Evolutionary conservation across 179 eudicot species (phyloP), one percentile per base, ranked within the genome.

Genomic region (Camellia oleifera): DNA sequence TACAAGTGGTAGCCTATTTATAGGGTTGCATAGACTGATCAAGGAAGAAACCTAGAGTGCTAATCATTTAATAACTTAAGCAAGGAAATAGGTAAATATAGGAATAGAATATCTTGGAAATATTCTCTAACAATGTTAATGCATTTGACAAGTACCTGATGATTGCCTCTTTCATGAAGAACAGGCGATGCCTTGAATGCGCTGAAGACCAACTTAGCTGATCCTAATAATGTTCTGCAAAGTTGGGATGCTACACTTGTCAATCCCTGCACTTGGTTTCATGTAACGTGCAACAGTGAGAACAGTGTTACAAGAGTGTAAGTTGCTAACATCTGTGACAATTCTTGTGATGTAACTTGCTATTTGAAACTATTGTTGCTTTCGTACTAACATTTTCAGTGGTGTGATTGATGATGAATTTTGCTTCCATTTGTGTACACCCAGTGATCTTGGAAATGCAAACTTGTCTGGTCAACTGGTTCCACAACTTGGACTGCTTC

Each of bases 161-260:
- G 74, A 8, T 61, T 14, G 42, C 48, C 44, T 52, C 13, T n/a
- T 67, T 75, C 75, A 17, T 78, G 46, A 42, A 72, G 68, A 40
- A 71, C 83, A 84, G 89, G 58, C 40, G 89, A 87, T 85, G 89
- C 89, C 4, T 81, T 87, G 86, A 81, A 85, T 82, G 78, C 86
- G 5, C 72, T 84, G 64, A 84, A 79, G 82, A 81, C 61, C 70
- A 79, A 69, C 77, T 84, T 87, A 77, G 83, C 69, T 18, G 89
- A 87, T 81, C 89, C 89, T 63, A 87, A 87, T 79, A 84, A 84
- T 78, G 86, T 84, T 67, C 83, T 87, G 61, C 87, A 87, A 81
- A 87, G 87, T 81, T 87, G 89, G 89, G 87, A 87, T 78, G 75
- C 87, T n/a, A 87, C 89, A 7, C 87, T 87, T 72, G 89, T 87